Conservation (phyloP, 2,329 filamentous ascomycete species). For the Colletotrichum musae region DNA sequence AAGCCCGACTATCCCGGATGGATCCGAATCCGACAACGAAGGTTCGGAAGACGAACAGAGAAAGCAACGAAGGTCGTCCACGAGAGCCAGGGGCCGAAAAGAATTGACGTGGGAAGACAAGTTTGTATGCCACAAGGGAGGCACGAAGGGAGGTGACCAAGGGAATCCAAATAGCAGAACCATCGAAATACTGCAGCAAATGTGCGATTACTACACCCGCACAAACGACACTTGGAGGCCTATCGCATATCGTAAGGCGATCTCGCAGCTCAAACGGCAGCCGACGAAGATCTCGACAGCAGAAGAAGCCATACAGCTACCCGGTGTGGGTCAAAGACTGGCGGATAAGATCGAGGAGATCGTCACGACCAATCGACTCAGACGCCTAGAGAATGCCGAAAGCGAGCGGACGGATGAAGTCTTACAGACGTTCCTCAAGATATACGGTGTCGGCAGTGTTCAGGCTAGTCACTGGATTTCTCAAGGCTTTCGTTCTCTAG, state of each 20-base stretch:
- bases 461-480: constrained; percentile 84
- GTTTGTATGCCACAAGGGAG: constrained; percentile 70
- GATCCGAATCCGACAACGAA: constrained; percentile 36
- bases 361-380: constrained; percentile 78
- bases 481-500: constrained; percentile 80
- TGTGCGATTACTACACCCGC: constrained; percentile 83
- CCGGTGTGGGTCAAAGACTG: constrained; percentile 79
- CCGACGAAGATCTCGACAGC: constrained; percentile 74
- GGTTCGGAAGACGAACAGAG: constrained; percentile 48
- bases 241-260: constrained; percentile 82
- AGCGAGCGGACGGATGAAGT: constrained; percentile 75
- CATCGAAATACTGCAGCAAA: constrained; percentile 82
- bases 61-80: constrained; percentile 45
- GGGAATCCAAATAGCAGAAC: constrained; percentile 81
- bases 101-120: constrained; percentile 59
- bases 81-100: constrained; percentile 46
- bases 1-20: constrained; percentile 41
- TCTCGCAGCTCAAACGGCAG: constrained; percentile 80
- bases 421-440: constrained; percentile 79
- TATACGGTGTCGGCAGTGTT: constrained; percentile 83
- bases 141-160: constrained; percentile 57
- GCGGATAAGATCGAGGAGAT: constrained; percentile 94
- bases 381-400: constrained; percentile 79
- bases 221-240: constrained; percentile 84
- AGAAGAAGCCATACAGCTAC: constrained; percentile 77